phyloP scores from a whole-genome alignment of 495 filamentous ascomycete species.

The Xylaria palmicola region DNA sequence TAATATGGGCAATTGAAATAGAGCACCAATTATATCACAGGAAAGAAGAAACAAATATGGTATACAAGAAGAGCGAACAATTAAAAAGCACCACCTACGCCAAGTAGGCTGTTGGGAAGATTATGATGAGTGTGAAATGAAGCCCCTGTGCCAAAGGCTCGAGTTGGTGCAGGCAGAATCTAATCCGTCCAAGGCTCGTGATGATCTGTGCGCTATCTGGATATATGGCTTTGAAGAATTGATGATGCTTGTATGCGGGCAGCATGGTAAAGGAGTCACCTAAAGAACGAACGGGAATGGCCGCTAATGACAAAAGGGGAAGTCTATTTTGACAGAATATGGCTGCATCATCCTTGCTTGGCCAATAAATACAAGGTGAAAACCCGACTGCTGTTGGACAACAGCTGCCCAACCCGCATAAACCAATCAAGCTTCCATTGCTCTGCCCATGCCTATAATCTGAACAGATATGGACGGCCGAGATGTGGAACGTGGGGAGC shows the following conservation, averaged over 20 bases:
- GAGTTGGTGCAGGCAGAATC: too few relatives aligned
- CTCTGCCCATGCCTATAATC: neutral
- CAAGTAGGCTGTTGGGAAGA: neutral
- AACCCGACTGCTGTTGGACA: neutral
- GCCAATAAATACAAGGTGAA: neutral
- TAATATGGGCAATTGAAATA: neutral
- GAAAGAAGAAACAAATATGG: neutral
- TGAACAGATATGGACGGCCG: constrained; percentile 18
- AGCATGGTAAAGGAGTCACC: neutral
- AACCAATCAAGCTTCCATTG: neutral
- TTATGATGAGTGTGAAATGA: neutral
- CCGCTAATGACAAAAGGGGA: constrained; percentile 22
- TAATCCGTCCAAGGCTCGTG: too few relatives aligned
- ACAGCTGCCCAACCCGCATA: neutral
- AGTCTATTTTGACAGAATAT: constrained; percentile 9
- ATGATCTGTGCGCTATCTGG: neutral
- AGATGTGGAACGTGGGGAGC: constrained; percentile 14
- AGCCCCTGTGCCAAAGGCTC: neutral
- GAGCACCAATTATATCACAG: neutral
- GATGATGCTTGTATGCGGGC: neutral
- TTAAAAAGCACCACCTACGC: neutral
- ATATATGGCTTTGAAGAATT: constrained; percentile 7
- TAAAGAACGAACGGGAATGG: too few relatives aligned
- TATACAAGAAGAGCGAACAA: neutral
- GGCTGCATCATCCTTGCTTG: neutral